phyloP scores from a whole-genome alignment of 352 stramenopile species.

The Globisporangium lucens region DNA sequence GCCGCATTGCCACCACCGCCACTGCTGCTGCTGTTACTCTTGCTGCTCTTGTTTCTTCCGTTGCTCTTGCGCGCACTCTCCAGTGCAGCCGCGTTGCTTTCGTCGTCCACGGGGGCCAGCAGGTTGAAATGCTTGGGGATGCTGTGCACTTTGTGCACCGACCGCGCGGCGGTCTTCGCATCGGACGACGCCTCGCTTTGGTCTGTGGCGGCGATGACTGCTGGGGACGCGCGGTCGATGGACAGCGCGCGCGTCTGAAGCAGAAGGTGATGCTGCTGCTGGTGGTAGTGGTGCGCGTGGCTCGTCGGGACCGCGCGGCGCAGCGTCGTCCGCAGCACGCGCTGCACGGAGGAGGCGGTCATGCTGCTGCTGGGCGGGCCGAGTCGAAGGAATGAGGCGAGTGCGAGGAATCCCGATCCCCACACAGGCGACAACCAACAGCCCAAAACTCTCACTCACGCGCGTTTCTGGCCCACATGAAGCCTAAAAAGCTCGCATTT shows the following conservation, averaged over 20 bases:
- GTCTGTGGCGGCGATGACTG: background rate
- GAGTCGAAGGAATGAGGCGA: background rate
- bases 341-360: slow-evolving; percentile 5
- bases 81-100: background rate
- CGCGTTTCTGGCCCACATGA: no score
- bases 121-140: slow-evolving; percentile 23
- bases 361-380: background rate
- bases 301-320: background rate
- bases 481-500: no score
- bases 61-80: slow-evolving; percentile 7
- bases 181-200: background rate
- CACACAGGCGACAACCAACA: background rate
- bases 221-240: background rate
- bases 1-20: background rate
- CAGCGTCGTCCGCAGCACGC: slow-evolving; percentile 7
- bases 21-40: slow-evolving; percentile 13
- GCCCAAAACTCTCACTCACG: no score
- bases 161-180: background rate
- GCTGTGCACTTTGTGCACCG: slow-evolving; percentile 10
- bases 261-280: background rate
- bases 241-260: slow-evolving; percentile 2
- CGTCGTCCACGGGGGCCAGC: slow-evolving; percentile 10
- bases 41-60: slow-evolving; percentile 25
- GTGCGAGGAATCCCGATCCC: slow-evolving; percentile 7
- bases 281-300: background rate